These are phyloP conservation scores for Endothia cerciana DNA, from an alignment of 2,329 filamentous ascomycete species.

Conservation along the genomic window DNA sequence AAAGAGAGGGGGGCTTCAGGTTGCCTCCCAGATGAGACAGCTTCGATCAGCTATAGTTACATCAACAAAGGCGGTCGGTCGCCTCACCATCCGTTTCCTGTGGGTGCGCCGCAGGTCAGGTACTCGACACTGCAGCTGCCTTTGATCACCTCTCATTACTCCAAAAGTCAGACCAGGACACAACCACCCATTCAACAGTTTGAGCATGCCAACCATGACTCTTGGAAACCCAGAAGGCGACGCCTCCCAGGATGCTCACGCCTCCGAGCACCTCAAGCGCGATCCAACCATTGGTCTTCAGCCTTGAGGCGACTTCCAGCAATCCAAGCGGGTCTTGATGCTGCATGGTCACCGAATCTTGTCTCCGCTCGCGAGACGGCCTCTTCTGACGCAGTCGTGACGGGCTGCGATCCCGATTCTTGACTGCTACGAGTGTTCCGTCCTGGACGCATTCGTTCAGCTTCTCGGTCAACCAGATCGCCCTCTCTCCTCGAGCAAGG, in stretches of 20 bases:
- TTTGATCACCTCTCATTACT: conserved; percentile 30
- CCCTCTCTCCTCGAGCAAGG: conserved; percentile 64
- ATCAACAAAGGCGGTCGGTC: conserved; percentile 1
- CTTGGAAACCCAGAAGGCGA: conserved; percentile 63
- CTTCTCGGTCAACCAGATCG: conserved; percentile 69
- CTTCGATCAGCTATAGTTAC: not conserved
- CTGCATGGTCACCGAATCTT: conserved; percentile 26
- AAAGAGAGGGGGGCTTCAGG: not conserved
- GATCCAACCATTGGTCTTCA: conserved; percentile 68
- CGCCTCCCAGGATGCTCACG: conserved; percentile 72
- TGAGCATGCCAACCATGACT: conserved; percentile 36
- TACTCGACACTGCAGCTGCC: not conserved
- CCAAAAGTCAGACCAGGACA: conserved; percentile 39
- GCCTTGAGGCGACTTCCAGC: conserved; percentile 67
- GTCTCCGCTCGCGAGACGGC: conserved; percentile 1
- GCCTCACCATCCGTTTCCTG: not conserved
- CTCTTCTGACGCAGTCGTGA: conserved; percentile 21
- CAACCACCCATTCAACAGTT: conserved; percentile 34
- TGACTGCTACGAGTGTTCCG: conserved; percentile 60
- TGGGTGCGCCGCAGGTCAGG: not conserved
- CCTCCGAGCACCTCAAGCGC: conserved; percentile 76
- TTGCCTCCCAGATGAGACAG: conserved; percentile 6
- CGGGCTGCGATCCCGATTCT: conserved; percentile 15
- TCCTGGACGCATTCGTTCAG: conserved; percentile 70
- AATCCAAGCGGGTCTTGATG: conserved; percentile 80